phyloP scores from a whole-genome alignment of 2,329 filamentous ascomycete species.

The Dactylellina parvicollis region DNA sequence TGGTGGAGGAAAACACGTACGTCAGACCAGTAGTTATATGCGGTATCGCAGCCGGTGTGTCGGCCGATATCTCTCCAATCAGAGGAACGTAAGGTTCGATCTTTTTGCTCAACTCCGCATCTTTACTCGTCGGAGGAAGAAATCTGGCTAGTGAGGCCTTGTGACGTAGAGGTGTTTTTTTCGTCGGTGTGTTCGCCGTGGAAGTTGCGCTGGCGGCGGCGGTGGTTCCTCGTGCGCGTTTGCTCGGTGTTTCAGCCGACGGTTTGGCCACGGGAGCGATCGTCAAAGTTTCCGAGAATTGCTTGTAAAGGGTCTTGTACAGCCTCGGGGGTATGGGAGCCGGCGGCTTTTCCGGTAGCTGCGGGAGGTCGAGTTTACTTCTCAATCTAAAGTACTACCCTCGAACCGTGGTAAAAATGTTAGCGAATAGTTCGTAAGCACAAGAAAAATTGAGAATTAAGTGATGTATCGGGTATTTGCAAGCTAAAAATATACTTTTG shows the following conservation, averaged over 20 bases:
- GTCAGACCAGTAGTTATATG: slow-evolving; percentile 15
- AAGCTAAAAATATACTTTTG: slow-evolving; percentile 70
- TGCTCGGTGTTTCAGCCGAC: neutral
- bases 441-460: neutral
- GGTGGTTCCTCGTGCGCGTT: neutral
- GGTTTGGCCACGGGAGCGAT: neutral
- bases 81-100: slow-evolving; percentile 21
- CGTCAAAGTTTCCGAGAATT: slow-evolving; percentile 42
- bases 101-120: slow-evolving; percentile 1
- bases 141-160: slow-evolving; percentile 13
- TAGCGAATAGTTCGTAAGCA: neutral
- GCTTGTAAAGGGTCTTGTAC: slow-evolving; percentile 44
- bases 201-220: neutral
- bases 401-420: neutral
- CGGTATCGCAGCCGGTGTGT: neutral
- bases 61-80: slow-evolving; percentile 20
- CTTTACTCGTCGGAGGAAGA: neutral
- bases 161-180: slow-evolving; percentile 4
- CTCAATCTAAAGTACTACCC: slow-evolving; percentile 31
- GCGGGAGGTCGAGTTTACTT: slow-evolving; percentile 36
- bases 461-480: neutral
- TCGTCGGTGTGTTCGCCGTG: neutral
- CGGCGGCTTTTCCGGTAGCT: slow-evolving; percentile 33
- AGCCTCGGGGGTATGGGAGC: slow-evolving; percentile 34
- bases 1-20: slow-evolving; percentile 19